Evolutionary conservation across 257 asterid genomes (phyloP).

Genomic region (Solanum piurae): DNA sequence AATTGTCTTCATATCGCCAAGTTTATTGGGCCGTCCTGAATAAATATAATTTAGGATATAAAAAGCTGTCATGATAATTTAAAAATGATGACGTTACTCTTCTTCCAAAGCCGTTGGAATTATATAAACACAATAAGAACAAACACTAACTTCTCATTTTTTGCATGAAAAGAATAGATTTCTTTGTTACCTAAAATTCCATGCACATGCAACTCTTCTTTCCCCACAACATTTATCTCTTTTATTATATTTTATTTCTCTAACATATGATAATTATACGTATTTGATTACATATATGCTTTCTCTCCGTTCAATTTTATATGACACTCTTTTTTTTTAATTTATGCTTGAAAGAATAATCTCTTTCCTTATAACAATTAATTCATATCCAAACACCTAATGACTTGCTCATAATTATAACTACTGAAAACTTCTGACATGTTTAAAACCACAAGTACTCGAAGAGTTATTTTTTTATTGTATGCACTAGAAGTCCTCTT

Average conservation of each 20-base stretch:
- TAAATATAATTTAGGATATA: not conserved
- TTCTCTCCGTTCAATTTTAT: not conserved
- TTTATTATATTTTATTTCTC: not conserved
- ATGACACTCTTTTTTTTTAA: not conserved
- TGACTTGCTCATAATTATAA: no score
- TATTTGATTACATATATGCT: not conserved
- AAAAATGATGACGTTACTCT: conserved; percentile 20
- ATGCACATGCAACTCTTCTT: conserved; percentile 44
- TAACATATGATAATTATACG: no score
- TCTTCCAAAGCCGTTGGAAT: conserved; percentile 45
- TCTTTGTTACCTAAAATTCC: conserved; percentile 16
- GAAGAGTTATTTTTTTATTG: not conserved
- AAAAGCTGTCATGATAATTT: not conserved
- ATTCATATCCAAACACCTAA: no score
- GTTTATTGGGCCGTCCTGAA: no score
- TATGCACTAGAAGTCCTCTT: not conserved
- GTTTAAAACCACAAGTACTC: no score
- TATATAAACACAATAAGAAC: conserved; percentile 21
- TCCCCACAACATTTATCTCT: not conserved
- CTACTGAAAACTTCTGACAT: no score
- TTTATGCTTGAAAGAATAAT: not conserved
- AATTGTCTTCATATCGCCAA: no score
- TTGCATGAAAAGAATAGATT: conserved; percentile 50
- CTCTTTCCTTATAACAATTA: not conserved
- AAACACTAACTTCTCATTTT: conserved; percentile 37